Conservation (phyloP, 2,329 filamentous ascomycete species). For the Beauveria bassiana region DNA sequence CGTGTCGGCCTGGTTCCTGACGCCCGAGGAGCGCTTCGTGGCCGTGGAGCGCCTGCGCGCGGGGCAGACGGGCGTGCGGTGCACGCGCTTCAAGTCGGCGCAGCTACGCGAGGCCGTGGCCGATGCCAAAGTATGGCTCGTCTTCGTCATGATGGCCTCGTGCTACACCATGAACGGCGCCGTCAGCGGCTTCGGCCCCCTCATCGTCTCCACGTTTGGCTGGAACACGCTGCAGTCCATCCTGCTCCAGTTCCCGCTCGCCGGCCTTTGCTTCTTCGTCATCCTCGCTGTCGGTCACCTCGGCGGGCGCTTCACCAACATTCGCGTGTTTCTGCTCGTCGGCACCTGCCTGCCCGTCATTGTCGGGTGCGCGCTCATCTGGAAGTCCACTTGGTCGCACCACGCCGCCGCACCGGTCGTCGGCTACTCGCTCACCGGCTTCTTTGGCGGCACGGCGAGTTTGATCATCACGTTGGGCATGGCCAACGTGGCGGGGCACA, state of each 20-base stretch:
- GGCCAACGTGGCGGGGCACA: constrained; percentile 67
- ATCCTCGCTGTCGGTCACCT: constrained; percentile 62
- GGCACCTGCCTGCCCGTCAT: constrained; percentile 65
- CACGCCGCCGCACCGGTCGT: constrained; percentile 59
- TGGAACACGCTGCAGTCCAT: constrained; percentile 58
- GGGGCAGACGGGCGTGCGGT: constrained; percentile 57
- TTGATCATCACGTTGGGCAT: constrained; percentile 44
- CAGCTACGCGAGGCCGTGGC: constrained; percentile 52
- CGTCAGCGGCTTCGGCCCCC: constrained; percentile 60
- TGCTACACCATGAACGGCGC: constrained; percentile 67
- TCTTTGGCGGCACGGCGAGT: constrained; percentile 64
- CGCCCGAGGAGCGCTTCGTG: constrained; percentile 51
- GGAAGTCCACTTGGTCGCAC: constrained; percentile 58
- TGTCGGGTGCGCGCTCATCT: constrained; percentile 66
- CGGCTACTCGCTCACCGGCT: constrained; percentile 65
- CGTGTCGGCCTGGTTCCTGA: constrained; percentile 61
- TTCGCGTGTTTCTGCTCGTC: constrained; percentile 57
- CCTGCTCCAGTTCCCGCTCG: constrained; percentile 67
- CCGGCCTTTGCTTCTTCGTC: constrained; percentile 56
- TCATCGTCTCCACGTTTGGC: constrained; percentile 66
- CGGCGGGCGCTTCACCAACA: constrained; percentile 51
- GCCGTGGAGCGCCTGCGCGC: constrained; percentile 55
- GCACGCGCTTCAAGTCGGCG: constrained; percentile 48
- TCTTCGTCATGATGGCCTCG: constrained; percentile 61
- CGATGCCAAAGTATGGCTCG: constrained; percentile 56